phyloP scores from a whole-genome alignment of 495 filamentous ascomycete species.

The Neurospora sp. region DNA sequence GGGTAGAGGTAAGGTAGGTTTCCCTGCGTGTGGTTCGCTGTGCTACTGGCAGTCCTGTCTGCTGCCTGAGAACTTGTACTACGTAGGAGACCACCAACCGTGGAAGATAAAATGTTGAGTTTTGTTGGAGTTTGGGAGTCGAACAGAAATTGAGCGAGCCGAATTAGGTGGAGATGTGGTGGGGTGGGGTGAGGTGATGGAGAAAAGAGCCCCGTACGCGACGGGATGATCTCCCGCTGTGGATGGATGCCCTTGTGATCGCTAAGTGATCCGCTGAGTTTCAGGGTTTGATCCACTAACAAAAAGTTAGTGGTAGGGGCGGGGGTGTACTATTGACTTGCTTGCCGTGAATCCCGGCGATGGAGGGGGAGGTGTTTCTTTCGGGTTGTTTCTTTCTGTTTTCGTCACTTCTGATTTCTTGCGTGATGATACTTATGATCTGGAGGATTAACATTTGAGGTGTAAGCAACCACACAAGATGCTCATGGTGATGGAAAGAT shows the following conservation, averaged over 20 bases:
- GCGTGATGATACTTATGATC: background rate
- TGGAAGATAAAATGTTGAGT: too few species aligned
- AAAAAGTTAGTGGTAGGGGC: background rate
- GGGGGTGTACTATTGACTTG: too few species aligned
- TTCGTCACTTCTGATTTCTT: background rate
- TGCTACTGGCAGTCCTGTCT: too few species aligned
- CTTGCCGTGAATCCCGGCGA: background rate
- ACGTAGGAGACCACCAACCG: too few species aligned
- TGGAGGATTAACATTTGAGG: background rate
- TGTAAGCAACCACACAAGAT: background rate
- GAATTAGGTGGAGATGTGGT: background rate
- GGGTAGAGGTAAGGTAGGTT: too few species aligned
- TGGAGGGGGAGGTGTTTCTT: background rate
- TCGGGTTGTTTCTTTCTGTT: background rate
- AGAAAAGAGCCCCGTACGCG: background rate
- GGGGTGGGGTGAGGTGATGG: background rate
- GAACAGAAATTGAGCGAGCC: background rate
- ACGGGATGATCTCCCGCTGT: background rate
- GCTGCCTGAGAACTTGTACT: too few species aligned
- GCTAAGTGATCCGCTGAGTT: background rate
- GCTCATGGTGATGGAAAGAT: background rate
- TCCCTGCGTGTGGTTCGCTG: too few species aligned
- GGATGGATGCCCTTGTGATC: background rate
- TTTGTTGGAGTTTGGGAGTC: background rate
- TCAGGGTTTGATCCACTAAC: background rate